phyloP scores from a whole-genome alignment of 148 eudicot genomes.

The Camellia lanceoleosa region DNA sequence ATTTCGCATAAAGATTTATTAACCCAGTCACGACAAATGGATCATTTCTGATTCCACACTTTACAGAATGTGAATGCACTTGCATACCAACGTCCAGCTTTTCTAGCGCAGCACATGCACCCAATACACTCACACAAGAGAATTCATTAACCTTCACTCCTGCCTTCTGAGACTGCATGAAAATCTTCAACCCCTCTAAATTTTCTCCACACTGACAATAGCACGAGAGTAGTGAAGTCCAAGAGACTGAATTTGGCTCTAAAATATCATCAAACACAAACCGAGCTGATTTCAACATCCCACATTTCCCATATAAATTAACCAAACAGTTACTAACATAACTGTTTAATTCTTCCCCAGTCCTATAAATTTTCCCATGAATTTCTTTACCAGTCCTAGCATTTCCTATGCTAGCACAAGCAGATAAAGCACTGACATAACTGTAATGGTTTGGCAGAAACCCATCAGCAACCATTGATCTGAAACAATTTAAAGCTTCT shows the following conservation, averaged over 20 bases:
- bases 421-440: conserved; percentile 35
- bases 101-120: conserved; percentile 34
- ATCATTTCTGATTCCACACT: conserved; percentile 33
- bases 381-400: conserved; percentile 33
- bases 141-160: conserved; percentile 37
- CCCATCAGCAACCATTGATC: conserved; percentile 32
- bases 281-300: conserved; percentile 28
- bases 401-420: conserved; percentile 27
- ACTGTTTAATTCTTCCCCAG: conserved; percentile 21
- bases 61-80: conserved; percentile 31
- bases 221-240: conserved; percentile 33
- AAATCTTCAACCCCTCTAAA: conserved; percentile 32
- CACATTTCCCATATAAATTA: conserved; percentile 45
- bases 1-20: conserved; percentile 38
- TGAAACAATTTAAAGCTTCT: conserved; percentile 29
- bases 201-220: conserved; percentile 34
- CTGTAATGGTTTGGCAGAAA: conserved; percentile 31
- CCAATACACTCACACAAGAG: conserved; percentile 22
- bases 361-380: conserved; percentile 34
- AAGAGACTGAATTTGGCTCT: conserved; percentile 33
- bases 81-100: conserved; percentile 34
- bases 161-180: conserved; percentile 23
- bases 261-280: conserved; percentile 29
- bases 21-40: conserved; percentile 37
- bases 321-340: conserved; percentile 37